Evolutionary conservation across 768 basidiomycete species (phyloP), one percentile per base, ranked within the genome.

Genomic region (Saitozyma sp.): DNA sequence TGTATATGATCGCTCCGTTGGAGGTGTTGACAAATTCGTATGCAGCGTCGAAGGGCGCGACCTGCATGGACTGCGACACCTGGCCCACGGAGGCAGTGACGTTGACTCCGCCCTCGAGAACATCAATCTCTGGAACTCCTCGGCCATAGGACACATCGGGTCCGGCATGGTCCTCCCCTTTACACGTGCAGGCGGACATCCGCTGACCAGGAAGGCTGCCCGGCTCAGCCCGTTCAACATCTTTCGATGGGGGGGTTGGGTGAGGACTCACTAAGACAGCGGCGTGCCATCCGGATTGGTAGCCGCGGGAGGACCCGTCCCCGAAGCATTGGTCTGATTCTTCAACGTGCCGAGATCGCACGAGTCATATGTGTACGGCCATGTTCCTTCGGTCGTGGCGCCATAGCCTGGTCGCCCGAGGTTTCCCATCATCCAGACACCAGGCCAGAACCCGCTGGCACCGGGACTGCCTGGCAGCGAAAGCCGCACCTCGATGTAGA

Each of bases 401-500:
- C 94, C 94, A 79, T 88, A 93, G 0, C 92, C 94, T 29, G 92
- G 88, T 60, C 93, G 81, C 68, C 83, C 92, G 83, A 92, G 83
- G 74, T 93, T 95, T 2, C 91, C 91, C 71, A 80, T 89, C 17
- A 89, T 90, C 91, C 91, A 92, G 2, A 84, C 85, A 83, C 87
- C 92, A 59, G 95, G 93, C 94, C 92, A 96, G 63, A 71, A 71
- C 20, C 77, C 78, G 39, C 71, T 67, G 7, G 71, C 57, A 6
- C 51, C 50, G 57, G 70, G 74, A 16, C 67, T 75, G 41, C 79
- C 79, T 3, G 79, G 79, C 6, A 79, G 62, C 1, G 69, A 68
- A 0, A 76, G 65, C 6, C 68, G 62, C 2, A 69, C 79, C 80
- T 96, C 96, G 60, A 97, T 82, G 74, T 93, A 92, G 2, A 91